Conservation (phyloP, 495 filamentous ascomycete species). For the Penicillium macrosclerotiorum region DNA sequence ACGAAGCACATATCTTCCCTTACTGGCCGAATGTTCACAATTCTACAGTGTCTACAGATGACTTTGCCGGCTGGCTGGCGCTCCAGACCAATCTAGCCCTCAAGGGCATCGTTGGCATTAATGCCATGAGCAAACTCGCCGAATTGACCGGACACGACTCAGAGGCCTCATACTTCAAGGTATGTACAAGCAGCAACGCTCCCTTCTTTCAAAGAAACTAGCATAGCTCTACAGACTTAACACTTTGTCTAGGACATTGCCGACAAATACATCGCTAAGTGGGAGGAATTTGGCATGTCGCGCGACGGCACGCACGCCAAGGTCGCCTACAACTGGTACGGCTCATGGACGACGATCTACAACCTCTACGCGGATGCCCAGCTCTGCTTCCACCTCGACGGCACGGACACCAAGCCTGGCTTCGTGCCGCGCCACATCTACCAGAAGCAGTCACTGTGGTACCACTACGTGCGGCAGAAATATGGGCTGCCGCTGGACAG, state of each 20-base stretch:
- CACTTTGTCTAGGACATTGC: conserved; percentile 57
- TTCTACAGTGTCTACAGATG: conserved; percentile 72
- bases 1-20: not conserved
- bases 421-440: conserved; percentile 76
- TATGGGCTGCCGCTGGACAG: conserved; percentile 87
- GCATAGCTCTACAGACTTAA: no score
- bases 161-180: conserved; percentile 67
- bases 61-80: conserved; percentile 91
- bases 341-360: conserved; percentile 93
- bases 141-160: conserved; percentile 61
- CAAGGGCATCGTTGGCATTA: conserved; percentile 93
- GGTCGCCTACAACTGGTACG: conserved; percentile 90
- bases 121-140: conserved; percentile 86
- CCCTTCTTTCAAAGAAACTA: no score
- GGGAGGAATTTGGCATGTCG: conserved; percentile 78
- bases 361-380: conserved; percentile 83
- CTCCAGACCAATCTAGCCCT: conserved; percentile 92
- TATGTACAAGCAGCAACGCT: no score
- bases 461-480: conserved; percentile 73
- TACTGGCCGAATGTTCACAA: not conserved
- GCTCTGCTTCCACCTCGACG: conserved; percentile 74
- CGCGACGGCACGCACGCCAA: conserved; percentile 83
- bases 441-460: conserved; percentile 81
- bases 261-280: conserved; percentile 74
- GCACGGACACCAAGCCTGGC: conserved; percentile 33